Percentiles rank a stretch among this genome's conserved stretches.
phyloP scores from a whole-genome alignment of 164 flowering plant species.

The Dillenia suffruticosa region DNA sequence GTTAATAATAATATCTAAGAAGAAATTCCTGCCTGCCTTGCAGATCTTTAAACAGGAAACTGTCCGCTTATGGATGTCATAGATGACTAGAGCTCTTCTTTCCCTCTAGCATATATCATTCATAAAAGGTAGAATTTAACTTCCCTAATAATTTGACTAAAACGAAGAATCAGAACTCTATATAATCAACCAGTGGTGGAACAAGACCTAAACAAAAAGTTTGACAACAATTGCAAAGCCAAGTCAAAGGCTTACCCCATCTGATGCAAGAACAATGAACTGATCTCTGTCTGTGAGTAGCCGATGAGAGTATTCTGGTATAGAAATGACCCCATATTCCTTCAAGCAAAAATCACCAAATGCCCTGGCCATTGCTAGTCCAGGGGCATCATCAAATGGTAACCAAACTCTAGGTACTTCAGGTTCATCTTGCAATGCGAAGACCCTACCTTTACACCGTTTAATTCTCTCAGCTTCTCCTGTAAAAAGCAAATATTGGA shows the following conservation, averaged over 20 bases:
- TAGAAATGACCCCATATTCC: slow-evolving; percentile 89
- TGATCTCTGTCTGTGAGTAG: slow-evolving; percentile 73
- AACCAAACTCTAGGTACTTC: slow-evolving; percentile 89
- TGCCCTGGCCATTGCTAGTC: slow-evolving; percentile 98
- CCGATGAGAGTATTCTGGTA: slow-evolving; percentile 81
- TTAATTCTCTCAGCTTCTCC: slow-evolving; percentile 96
- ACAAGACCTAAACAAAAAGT: too few relatives aligned
- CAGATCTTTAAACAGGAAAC: too few relatives aligned
- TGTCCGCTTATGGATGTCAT: too few relatives aligned
- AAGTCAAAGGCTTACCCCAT: slow-evolving; percentile 61
- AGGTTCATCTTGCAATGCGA: slow-evolving; percentile 96
- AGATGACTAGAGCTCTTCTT: too few relatives aligned
- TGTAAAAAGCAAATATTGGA: slow-evolving; percentile 16
- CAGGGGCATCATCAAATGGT: slow-evolving; percentile 86
- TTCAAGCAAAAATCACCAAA: slow-evolving; percentile 98
- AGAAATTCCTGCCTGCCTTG: too few relatives aligned
- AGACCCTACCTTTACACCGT: slow-evolving; percentile 87
- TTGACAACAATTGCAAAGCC: too few relatives aligned
- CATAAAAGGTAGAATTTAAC: too few relatives aligned
- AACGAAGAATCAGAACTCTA: too few relatives aligned
- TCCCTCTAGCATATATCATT: too few relatives aligned
- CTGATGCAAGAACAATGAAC: slow-evolving; percentile 91
- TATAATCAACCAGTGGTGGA: too few relatives aligned
- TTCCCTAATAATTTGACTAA: too few relatives aligned
- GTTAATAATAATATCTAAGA: too few relatives aligned